A percentile compares a stretch with the other conserved stretches of the same genome.
Conservation (phyloP, 331 rosid genomes). For the Pyracantha coccinea region DNA sequence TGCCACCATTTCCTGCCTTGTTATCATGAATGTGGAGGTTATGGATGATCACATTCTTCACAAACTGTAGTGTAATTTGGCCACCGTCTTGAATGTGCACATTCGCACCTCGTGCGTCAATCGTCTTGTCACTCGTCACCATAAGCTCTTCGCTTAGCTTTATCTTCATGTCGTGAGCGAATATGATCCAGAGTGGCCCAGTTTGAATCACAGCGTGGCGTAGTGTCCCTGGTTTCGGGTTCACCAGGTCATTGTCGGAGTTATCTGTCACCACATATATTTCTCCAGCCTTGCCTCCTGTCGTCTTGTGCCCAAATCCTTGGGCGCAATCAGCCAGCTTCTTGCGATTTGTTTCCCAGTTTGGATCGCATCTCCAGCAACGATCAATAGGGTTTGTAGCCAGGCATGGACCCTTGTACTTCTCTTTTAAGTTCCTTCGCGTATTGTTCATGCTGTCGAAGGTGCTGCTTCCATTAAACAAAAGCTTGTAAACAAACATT, state of each 20-base stretch:
- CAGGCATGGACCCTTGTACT: slow-evolving; percentile 10
- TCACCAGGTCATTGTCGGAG: slow-evolving; percentile 36
- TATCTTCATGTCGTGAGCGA: slow-evolving; percentile 39
- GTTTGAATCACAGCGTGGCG: slow-evolving; percentile 51
- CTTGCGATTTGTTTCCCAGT: slow-evolving; percentile 16
- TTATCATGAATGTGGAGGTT: slow-evolving; percentile 44
- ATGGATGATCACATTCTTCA: slow-evolving; percentile 56
- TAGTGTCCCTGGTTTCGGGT: slow-evolving; percentile 59
- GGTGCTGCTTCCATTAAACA: slow-evolving; percentile 5
- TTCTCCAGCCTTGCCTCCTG: slow-evolving; percentile 15
- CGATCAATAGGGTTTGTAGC: slow-evolving; percentile 21
- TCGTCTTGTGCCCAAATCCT: slow-evolving; percentile 18
- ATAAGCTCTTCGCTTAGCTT: slow-evolving; percentile 51
- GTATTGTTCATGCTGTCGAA: background rate
- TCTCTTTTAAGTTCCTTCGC: slow-evolving; percentile 10
- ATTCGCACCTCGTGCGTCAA: slow-evolving; percentile 59
- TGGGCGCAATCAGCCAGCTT: slow-evolving; percentile 18
- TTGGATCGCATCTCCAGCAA: slow-evolving; percentile 22
- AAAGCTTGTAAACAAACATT: background rate
- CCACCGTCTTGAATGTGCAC: slow-evolving; percentile 55
- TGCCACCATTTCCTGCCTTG: slow-evolving; percentile 30
- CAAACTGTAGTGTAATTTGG: slow-evolving; percentile 53
- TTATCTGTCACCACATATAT: slow-evolving; percentile 41
- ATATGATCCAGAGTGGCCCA: slow-evolving; percentile 64
- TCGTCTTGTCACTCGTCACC: slow-evolving; percentile 54